A percentile compares a stretch with the other conserved stretches of the same genome.
phyloP scores from a whole-genome alignment of 306 rosid species.

The Dryas drummondii region DNA sequence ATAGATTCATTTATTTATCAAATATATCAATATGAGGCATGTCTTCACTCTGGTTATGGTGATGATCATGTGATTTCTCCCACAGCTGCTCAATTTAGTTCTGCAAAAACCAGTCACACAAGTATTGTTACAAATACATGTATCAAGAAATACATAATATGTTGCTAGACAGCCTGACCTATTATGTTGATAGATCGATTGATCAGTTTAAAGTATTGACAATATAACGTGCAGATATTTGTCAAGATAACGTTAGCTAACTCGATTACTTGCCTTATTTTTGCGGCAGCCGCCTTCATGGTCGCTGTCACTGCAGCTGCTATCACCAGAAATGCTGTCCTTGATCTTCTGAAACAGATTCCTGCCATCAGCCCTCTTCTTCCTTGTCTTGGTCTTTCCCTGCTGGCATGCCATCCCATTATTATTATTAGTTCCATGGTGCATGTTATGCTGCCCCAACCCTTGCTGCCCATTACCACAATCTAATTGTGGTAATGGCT shows the following conservation, averaged over 20 bases:
- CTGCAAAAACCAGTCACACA: conserved; percentile 7
- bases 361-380: not conserved
- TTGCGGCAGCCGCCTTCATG: not conserved
- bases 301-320: conserved; percentile 22
- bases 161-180: not conserved
- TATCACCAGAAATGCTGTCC: conserved; percentile 15
- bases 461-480: not conserved
- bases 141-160: not conserved
- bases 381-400: not conserved
- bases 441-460: not conserved
- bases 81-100: not conserved
- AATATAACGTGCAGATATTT: no score
- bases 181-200: no score
- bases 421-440: not conserved
- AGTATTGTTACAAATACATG: not conserved
- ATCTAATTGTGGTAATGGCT: not conserved
- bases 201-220: no score
- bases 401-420: not conserved
- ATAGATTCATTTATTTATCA: not conserved
- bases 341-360: conserved; percentile 21
- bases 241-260: no score
- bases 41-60: not conserved
- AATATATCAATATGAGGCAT: not conserved
- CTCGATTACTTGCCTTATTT: conserved; percentile 16
- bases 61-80: not conserved